These are phyloP conservation scores for Lactarius akahatsu DNA, from an alignment of 768 basidiomycete genomes.

Conservation along the genomic window DNA sequence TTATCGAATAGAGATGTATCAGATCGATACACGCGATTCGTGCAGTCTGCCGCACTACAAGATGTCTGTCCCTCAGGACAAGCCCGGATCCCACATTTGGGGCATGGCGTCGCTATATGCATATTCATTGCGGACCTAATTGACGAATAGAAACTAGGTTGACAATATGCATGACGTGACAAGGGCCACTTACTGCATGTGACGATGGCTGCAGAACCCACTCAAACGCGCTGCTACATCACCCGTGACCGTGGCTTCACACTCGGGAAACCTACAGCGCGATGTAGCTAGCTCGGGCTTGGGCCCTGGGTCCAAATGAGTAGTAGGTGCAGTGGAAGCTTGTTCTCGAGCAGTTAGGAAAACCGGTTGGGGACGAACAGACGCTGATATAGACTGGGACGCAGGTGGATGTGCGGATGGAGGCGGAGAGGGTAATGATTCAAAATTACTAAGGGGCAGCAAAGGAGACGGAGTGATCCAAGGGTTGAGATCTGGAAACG, in stretches of 20 bases:
- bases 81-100: neutral
- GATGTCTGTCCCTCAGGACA: neutral
- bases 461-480: too few species aligned
- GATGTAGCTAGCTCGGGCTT: too few species aligned
- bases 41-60: too few species aligned
- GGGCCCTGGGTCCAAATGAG: too few species aligned
- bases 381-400: too few species aligned
- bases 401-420: neutral
- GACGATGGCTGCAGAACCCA: constrained; percentile 8
- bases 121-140: neutral
- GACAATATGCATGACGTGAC: neutral
- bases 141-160: neutral
- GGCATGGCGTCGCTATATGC: neutral
- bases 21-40: too few species aligned
- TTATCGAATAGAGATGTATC: too few species aligned
- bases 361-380: neutral
- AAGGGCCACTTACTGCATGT: neutral
- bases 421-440: too few species aligned
- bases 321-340: neutral
- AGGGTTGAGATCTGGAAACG: too few species aligned
- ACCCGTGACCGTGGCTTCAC: neutral
- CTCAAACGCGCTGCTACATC: neutral
- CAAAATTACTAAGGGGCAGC: too few species aligned
- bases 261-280: neutral
- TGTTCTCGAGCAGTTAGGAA: neutral